Evolutionary conservation across 2,329 filamentous ascomycete species (phyloP).

Genomic region (Calcarisporium arbuscula): DNA sequence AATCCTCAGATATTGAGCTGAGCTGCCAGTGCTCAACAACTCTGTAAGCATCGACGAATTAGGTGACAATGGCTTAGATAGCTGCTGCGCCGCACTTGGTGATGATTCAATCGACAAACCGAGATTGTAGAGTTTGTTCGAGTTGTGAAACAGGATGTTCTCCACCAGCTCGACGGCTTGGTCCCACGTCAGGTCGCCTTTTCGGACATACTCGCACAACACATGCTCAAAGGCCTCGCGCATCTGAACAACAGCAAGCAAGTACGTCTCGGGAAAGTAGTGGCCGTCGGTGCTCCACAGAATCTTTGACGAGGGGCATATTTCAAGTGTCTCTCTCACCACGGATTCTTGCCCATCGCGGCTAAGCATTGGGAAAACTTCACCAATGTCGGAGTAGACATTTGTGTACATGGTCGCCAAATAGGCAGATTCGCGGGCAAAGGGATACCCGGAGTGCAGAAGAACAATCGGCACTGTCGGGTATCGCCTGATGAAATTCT

Average conservation of each 20-base stretch:
- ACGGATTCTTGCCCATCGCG: conserved; percentile 68
- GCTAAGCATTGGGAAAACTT: conserved; percentile 74
- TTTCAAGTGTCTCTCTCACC: conserved; percentile 65
- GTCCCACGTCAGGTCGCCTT: conserved; percentile 51
- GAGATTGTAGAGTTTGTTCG: conserved; percentile 68
- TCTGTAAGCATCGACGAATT: conserved; percentile 7
- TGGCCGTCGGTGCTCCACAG: conserved; percentile 78
- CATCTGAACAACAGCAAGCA: conserved; percentile 66
- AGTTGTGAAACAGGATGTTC: conserved; percentile 69
- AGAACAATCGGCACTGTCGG: conserved; percentile 67
- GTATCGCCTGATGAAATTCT: conserved; percentile 65
- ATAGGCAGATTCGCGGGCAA: conserved; percentile 71
- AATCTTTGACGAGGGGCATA: conserved; percentile 69
- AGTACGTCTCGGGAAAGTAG: conserved; percentile 71
- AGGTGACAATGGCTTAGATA: not conserved
- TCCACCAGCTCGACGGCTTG: conserved; percentile 60
- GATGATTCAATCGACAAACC: conserved; percentile 26
- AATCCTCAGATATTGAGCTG: conserved; percentile 61
- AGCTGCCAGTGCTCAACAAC: conserved; percentile 41
- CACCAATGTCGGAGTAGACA: conserved; percentile 75
- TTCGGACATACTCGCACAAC: conserved; percentile 59
- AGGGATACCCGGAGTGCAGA: conserved; percentile 76
- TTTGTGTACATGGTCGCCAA: conserved; percentile 72
- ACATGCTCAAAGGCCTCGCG: conserved; percentile 64
- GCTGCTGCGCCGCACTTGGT: not conserved